Conservation (phyloP, 805 yeast genomes). For the Saccharomycopsis fibuligera region DNA sequence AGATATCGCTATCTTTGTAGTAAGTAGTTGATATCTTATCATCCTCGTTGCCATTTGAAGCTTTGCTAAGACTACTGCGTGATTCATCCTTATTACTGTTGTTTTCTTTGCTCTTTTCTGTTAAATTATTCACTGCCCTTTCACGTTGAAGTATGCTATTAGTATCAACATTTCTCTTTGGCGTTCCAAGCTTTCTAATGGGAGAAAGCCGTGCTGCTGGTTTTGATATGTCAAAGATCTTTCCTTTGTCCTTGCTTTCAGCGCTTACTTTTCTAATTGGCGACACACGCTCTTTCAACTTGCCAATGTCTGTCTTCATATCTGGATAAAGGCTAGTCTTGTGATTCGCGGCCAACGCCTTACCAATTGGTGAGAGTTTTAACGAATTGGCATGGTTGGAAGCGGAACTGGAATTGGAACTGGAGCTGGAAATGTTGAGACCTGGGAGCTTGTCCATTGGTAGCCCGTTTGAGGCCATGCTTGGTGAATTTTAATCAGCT, state of each 20-base stretch:
- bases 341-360: background rate
- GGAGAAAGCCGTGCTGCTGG: constrained; percentile 13
- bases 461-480: too few species aligned
- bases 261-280: background rate
- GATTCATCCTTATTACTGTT: background rate
- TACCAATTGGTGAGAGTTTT: background rate
- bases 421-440: too few species aligned
- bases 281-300: constrained; percentile 4
- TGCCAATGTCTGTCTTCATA: constrained; percentile 8
- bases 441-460: too few species aligned
- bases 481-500: too few species aligned
- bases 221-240: constrained; percentile 1
- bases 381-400: background rate
- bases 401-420: too few species aligned
- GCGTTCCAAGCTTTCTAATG: constrained; percentile 6
- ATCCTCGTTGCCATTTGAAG: too few species aligned
- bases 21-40: too few species aligned
- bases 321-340: background rate
- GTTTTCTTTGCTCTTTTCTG: background rate
- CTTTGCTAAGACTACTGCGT: background rate
- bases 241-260: background rate
- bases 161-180: too few species aligned
- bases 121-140: background rate
- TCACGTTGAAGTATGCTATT: background rate
- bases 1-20: background rate